These are phyloP conservation scores for California macrophylla DNA, from an alignment of 441 rosid species.

Conservation along the genomic window DNA sequence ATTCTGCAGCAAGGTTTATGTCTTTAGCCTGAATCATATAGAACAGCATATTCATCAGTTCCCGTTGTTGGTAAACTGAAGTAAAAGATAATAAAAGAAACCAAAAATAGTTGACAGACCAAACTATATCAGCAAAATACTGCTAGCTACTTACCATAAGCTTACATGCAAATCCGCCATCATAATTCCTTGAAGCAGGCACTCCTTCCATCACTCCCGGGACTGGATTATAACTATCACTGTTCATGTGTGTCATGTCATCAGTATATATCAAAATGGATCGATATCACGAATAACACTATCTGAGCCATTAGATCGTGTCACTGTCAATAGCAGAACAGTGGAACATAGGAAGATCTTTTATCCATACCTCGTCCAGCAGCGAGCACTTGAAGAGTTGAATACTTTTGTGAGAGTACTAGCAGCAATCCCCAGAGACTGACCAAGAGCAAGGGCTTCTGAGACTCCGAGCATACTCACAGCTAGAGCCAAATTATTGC, in stretches of 20 bases:
- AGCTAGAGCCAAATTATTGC: constrained; percentile 88
- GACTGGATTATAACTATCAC: constrained; percentile 84
- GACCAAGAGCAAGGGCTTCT: constrained; percentile 92
- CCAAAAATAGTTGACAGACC: not conserved
- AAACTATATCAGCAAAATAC: not conserved
- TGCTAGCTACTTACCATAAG: constrained; percentile 51
- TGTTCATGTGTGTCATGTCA: constrained; percentile 26
- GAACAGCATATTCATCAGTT: not conserved
- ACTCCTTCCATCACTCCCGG: constrained; percentile 95
- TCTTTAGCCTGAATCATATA: constrained; percentile 66
- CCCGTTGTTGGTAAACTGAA: not conserved
- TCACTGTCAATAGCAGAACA: too few species aligned
- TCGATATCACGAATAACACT: not conserved
- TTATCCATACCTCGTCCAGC: constrained; percentile 71
- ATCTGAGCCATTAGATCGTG: too few species aligned
- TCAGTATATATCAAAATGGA: not conserved
- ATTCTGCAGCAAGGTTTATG: constrained; percentile 52
- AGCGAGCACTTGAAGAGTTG: constrained; percentile 77
- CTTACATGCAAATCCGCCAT: constrained; percentile 68
- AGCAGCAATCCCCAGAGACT: constrained; percentile 65
- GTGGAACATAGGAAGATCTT: not conserved
- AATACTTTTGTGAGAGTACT: constrained; percentile 58
- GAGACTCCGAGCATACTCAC: constrained; percentile 89
- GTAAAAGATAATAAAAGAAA: not conserved
- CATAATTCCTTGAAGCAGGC: constrained; percentile 73